Percentiles rank a stretch among this genome's conserved stretches.
Evolutionary conservation across 352 stramenopile species (phyloP).

Genomic region (Phytophthora pisi): DNA sequence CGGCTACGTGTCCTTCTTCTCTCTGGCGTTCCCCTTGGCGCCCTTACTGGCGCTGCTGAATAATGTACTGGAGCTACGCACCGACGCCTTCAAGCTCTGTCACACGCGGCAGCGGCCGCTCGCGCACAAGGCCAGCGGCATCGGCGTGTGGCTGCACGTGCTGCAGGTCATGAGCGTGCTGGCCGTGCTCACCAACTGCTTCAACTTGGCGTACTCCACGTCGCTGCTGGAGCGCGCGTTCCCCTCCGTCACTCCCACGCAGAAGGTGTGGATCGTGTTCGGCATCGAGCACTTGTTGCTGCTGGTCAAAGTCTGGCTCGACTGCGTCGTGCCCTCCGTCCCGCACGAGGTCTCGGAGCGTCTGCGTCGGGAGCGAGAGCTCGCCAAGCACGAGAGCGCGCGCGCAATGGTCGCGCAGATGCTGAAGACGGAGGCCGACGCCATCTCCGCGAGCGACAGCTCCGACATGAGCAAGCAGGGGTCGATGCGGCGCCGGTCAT

Average conservation of each 20-base stretch:
- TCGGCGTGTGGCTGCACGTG: slow-evolving; percentile 89
- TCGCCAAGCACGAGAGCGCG: slow-evolving; percentile 74
- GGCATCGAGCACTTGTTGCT: slow-evolving; percentile 73
- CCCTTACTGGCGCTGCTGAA: slow-evolving; percentile 94
- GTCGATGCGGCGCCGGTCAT: slow-evolving; percentile 6
- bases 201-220: slow-evolving; percentile 91
- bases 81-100: slow-evolving; percentile 96
- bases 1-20: slow-evolving; percentile 96
- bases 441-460: slow-evolving; percentile 1
- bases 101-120: slow-evolving; percentile 90
- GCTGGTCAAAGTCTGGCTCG: slow-evolving; percentile 70
- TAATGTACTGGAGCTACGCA: slow-evolving; percentile 92
- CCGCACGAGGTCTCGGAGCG: slow-evolving; percentile 54
- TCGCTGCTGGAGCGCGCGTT: slow-evolving; percentile 63
- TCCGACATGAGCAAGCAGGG: slow-evolving; percentile 13
- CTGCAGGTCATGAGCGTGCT: slow-evolving; percentile 96
- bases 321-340: slow-evolving; percentile 61
- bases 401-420: slow-evolving; percentile 55
- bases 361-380: slow-evolving; percentile 60
- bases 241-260: slow-evolving; percentile 32
- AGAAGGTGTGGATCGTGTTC: slow-evolving; percentile 87
- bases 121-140: slow-evolving; percentile 92
- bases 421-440: slow-evolving; percentile 1
- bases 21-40: slow-evolving; percentile 93
- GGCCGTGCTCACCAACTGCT: slow-evolving; percentile 96